phyloP scores from a whole-genome alignment of 2,329 filamentous ascomycete species.

The Penicillium expansum region DNA sequence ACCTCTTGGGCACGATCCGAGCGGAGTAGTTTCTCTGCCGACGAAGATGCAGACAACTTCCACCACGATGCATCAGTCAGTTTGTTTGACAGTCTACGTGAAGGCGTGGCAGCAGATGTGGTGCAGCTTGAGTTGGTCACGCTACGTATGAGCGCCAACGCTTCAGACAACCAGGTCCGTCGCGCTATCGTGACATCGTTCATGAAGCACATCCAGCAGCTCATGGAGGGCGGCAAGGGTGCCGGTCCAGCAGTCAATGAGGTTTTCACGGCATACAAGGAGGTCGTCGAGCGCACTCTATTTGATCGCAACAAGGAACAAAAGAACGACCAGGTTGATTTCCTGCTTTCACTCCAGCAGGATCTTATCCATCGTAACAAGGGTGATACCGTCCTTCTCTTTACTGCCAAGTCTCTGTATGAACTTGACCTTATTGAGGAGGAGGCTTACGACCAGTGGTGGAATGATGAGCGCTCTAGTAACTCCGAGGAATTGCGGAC shows the following conservation, averaged over 20 bases:
- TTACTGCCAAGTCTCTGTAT: constrained; percentile 79
- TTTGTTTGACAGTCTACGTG: constrained; percentile 78
- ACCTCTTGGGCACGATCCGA: constrained; percentile 68
- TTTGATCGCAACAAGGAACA: constrained; percentile 53
- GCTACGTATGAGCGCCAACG: constrained; percentile 85
- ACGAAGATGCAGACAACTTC: constrained; percentile 64
- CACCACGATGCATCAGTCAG: constrained; percentile 83
- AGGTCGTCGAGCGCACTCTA: constrained; percentile 58
- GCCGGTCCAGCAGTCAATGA: constrained; percentile 63
- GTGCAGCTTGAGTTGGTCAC: constrained; percentile 93
- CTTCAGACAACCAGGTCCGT: constrained; percentile 83
- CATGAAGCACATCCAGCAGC: constrained; percentile 73
- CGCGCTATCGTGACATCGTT: constrained; percentile 83
- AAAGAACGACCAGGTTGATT: constrained; percentile 75
- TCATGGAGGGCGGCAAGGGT: constrained; percentile 59
- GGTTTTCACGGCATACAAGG: constrained; percentile 63
- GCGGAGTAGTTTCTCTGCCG: constrained; percentile 67
- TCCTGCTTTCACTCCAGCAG: constrained; percentile 76
- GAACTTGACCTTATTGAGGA: constrained; percentile 82
- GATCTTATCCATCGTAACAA: constrained; percentile 67
- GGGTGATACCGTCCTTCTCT: constrained; percentile 68
- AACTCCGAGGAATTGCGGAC: constrained; percentile 66
- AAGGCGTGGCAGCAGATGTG: constrained; percentile 70
- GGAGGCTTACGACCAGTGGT: constrained; percentile 86
- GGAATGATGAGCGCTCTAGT: constrained; percentile 69